Conservation (phyloP, 371 early-diverging fungal species). For the Circinella minor region DNA sequence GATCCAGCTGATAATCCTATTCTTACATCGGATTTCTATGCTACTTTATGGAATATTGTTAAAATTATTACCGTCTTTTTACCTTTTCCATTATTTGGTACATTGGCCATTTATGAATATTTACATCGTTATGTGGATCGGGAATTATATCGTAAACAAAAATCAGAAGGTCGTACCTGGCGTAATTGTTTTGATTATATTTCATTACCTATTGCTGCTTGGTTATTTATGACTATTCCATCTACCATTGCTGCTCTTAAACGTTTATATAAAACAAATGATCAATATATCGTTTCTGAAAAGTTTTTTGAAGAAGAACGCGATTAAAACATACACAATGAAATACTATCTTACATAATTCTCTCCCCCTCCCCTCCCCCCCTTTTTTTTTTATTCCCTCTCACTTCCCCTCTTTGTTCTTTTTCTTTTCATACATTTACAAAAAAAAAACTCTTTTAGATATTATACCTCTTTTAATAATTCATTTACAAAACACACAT, state of each 20-base stretch:
- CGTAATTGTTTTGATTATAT: slow-evolving; percentile 53
- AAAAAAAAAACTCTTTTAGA: too few relatives aligned
- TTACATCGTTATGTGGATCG: slow-evolving; percentile 54
- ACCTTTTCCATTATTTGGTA: slow-evolving; percentile 55
- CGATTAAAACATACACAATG: neutral
- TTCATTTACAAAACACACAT: too few relatives aligned
- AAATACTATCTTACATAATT: too few relatives aligned
- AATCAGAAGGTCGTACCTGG: slow-evolving; percentile 49
- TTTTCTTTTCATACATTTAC: too few relatives aligned
- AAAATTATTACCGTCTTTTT: slow-evolving; percentile 51
- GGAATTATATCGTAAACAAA: slow-evolving; percentile 47
- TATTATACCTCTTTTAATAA: too few relatives aligned
- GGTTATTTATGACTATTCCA: slow-evolving; percentile 63
- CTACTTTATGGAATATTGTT: slow-evolving; percentile 46
- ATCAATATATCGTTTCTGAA: slow-evolving; percentile 59
- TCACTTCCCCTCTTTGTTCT: neutral
- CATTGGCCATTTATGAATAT: slow-evolving; percentile 53
- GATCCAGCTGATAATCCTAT: slow-evolving; percentile 48
- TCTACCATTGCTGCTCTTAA: slow-evolving; percentile 57
- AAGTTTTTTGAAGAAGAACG: slow-evolving; percentile 50
- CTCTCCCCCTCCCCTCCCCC: too few relatives aligned
- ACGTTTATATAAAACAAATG: slow-evolving; percentile 49
- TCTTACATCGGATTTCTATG: slow-evolving; percentile 46
- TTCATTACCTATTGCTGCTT: slow-evolving; percentile 60
- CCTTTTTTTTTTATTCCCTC: neutral